Percentiles rank a stretch among this genome's conserved stretches.
These are phyloP conservation scores for Sanchytrium tribonematis DNA, from an alignment of 371 early-diverging fungal genomes.

Conservation along the genomic window DNA sequence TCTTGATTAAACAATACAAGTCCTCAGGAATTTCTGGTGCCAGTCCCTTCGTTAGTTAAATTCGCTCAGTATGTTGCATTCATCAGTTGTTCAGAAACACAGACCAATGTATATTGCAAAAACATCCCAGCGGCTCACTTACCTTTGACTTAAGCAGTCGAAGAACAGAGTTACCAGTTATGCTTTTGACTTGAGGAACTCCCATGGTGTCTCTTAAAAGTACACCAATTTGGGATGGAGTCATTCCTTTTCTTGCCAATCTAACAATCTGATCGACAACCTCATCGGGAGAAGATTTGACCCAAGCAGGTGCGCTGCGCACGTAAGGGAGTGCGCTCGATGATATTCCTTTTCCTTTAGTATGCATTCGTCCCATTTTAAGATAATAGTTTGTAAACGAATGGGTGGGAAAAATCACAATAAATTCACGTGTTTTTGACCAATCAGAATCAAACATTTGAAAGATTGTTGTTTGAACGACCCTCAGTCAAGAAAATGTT, in stretches of 20 bases:
- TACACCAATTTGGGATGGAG: slow-evolving; percentile 97
- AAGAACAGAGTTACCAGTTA: slow-evolving; percentile 88
- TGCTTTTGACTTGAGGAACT: slow-evolving; percentile 77
- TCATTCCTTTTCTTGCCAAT: slow-evolving; percentile 96
- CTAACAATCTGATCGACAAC: slow-evolving; percentile 93
- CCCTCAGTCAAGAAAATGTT: no score
- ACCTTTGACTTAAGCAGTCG: slow-evolving; percentile 69
- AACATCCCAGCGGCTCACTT: not conserved
- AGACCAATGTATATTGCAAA: slow-evolving; percentile 4
- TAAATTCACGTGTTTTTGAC: no score
- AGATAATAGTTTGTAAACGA: no score
- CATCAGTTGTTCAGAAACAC: slow-evolving; percentile 1
- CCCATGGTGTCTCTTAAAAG: slow-evolving; percentile 92
- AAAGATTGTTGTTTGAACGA: no score
- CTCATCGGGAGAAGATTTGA: slow-evolving; percentile 82
- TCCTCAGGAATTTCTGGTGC: slow-evolving; percentile 98
- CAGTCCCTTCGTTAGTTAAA: slow-evolving; percentile 21
- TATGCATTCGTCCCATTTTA: slow-evolving; percentile 2
- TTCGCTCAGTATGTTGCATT: slow-evolving; percentile 13
- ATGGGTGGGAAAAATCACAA: no score
- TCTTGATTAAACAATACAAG: slow-evolving; percentile 96
- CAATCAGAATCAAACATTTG: no score
- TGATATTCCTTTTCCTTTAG: slow-evolving; percentile 74
- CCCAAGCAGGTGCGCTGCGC: slow-evolving; percentile 88
- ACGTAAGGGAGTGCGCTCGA: slow-evolving; percentile 95